Base-by-base conservation (phyloP, 805 yeast genomes). In the Metschnikowia cubensis region DNA sequence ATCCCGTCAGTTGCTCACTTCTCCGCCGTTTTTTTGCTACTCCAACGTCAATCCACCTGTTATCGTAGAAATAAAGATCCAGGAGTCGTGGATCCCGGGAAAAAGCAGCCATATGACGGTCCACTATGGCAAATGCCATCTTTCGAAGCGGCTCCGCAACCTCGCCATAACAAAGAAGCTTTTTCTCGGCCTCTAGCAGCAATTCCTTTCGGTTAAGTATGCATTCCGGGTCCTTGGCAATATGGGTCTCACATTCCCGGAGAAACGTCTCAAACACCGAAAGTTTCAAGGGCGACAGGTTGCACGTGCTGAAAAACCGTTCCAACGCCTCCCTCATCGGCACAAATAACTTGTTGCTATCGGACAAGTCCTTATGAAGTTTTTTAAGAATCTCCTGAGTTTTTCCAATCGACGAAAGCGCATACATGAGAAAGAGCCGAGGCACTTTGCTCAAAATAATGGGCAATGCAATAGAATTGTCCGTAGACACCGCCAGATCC, bases 361-460 rank as follows among this genome's bases (percentile, higher is more conserved):
- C 76, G 21, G 65, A 49, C 52, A 74, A 60, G 50, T 76, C 83
- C 60, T 76, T 83, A 50, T 80, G 81, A 49, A 79, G 77, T 58
- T 80, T 84, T 55, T 76, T 77, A 25, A 78, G 70, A 49, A 79
- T 78, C 46, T 81, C 83, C 54, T 77, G 75, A 11, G 87, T 77
- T 59, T 84, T 80, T 42, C 80, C 83, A 6, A 86, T 78, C 45
- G 87, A 85, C 3, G 83, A 79, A 43, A 86, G 74, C 0, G 87
- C 83, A 56, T 85, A 84, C 59, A 82, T 71, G 55, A 86, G 70
- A 51, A 87, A 75, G 2, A 85, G 75, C 48, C 94, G 68, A 3
- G 91, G 87, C 47, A 87, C 83, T 62, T 85, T 85, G 42, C 87
- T 80, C 51, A 86, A 69, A 45, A 86, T 62, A 5, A 87, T 67